Base-by-base conservation (phyloP, 306 rosid species). In the Glycyrrhiza uralensis region DNA sequence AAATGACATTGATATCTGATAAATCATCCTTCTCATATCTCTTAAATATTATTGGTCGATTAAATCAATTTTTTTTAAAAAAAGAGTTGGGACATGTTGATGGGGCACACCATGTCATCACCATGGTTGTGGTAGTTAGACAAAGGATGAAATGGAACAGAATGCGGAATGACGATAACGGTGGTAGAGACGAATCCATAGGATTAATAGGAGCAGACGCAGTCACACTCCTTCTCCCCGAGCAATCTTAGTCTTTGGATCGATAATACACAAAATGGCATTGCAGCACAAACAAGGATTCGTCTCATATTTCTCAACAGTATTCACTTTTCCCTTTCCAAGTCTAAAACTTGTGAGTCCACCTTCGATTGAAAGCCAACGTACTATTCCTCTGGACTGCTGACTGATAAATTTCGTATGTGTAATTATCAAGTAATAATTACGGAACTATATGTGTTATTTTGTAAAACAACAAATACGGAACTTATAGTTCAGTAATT, bases 291-390 rank as follows among this genome's bases (percentile, higher is more conserved):
- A 55, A 83, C 15, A 47, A 61, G 78, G 78, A 54, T 30, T 41
- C 61, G 44, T 50, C 28, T 66, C 67, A 83, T 66, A 52, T 72
- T 71, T 72, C 66, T 14, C 32, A 35, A 62, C 71, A 24, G 19
- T 35, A 42, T 49, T 93, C 87, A 91, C 80, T 81, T 90, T 11
- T 86, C 90, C 98, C 98, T 91, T 83, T 93, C 98, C 62, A 64
- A 75, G 51, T 86, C 85, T 64, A 82, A 47, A 59, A 15, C 54
- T 38, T 74, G 82, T 15, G 77, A 58, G 61, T 63, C 81, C 18
- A 35, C 52, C 80, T 76, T 78, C 7, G 87, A 36, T 71, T 80
- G 76, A 46, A 47, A 68, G 50, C 79, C 81, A 65, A 35, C n/a
- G n/a, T n/a, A n/a, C 80, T 52, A 12, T 47, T 62, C 52, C 81